These are phyloP conservation scores for Debaryomycetaceae sp. DNA, from an alignment of 1,139 yeast genomes.

Conservation along the genomic window DNA sequence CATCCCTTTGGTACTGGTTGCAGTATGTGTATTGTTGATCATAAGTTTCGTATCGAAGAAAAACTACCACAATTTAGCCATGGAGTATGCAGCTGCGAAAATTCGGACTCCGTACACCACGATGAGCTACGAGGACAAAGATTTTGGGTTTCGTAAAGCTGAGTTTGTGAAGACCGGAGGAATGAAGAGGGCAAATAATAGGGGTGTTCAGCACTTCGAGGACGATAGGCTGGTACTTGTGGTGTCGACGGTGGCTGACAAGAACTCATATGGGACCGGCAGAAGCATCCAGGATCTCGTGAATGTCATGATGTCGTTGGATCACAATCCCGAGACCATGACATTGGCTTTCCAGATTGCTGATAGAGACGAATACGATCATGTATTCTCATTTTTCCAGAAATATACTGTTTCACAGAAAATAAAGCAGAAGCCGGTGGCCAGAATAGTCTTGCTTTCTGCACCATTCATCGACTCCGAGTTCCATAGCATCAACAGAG, in stretches of 20 bases:
- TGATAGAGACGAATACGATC: constrained; percentile 20
- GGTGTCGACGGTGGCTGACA: constrained; percentile 22
- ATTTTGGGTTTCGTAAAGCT: constrained; percentile 11
- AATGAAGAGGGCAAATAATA: not conserved
- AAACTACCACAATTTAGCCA: not conserved
- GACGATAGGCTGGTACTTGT: constrained; percentile 18
- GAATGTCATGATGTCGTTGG: constrained; percentile 17
- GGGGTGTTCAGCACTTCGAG: not conserved
- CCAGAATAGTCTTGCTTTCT: constrained; percentile 22
- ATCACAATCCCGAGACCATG: constrained; percentile 14
- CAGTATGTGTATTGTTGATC: not conserved
- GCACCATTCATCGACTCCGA: constrained; percentile 33
- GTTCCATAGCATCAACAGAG: constrained; percentile 17
- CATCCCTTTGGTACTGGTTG: not conserved
- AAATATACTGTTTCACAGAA: not conserved
- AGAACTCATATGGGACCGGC: constrained; percentile 26
- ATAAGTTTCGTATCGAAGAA: not conserved
- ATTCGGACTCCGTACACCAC: not conserved
- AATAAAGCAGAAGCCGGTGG: not conserved
- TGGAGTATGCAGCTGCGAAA: not conserved
- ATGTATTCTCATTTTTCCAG: constrained; percentile 15
- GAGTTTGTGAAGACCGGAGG: constrained; percentile 7
- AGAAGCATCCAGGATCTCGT: constrained; percentile 23
- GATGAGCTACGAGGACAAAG: constrained; percentile 7
- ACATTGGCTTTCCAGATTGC: constrained; percentile 32